Conservation (phyloP, 2,329 filamentous ascomycete species). For the Aspergillus pseudoglaucus region DNA sequence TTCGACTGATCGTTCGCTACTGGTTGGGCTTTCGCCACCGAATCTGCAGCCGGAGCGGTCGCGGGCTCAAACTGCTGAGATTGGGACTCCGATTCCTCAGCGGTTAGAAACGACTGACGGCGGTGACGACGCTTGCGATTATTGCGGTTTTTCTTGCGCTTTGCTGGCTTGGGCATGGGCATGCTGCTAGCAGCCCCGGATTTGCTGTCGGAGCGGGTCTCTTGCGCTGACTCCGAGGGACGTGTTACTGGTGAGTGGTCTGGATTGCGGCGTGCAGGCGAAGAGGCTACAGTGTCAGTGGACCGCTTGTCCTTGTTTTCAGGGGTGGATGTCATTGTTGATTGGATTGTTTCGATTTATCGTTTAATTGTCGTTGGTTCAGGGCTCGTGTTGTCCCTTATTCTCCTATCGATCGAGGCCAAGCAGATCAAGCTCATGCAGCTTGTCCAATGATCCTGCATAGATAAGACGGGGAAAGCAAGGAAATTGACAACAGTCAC, state of each 20-base stretch:
- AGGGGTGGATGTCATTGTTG: not conserved
- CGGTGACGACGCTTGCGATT: conserved; percentile 71
- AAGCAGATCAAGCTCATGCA: not conserved
- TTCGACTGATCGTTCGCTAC: conserved; percentile 22
- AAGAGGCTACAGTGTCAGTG: not conserved
- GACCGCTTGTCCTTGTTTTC: not conserved
- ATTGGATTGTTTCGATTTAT: not conserved
- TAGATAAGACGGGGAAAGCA: conserved; percentile 1
- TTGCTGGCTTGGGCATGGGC: conserved; percentile 15
- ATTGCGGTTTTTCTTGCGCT: conserved; percentile 60
- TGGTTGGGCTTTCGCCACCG: conserved; percentile 19
- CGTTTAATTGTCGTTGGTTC: not conserved
- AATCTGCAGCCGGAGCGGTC: conserved; percentile 43
- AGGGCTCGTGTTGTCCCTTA: not conserved
- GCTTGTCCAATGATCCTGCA: not conserved
- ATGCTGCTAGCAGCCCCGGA: conserved; percentile 8
- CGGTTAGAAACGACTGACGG: conserved; percentile 71
- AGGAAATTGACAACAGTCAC: not conserved
- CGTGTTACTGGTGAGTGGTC: not conserved
- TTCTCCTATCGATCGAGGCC: not conserved
- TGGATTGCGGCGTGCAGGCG: not conserved
- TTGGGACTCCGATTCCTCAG: conserved; percentile 43
- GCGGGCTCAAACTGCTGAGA: conserved; percentile 37
- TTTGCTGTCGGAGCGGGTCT: conserved; percentile 16
- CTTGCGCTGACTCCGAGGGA: conserved; percentile 11